Evolutionary conservation across 2,329 filamentous ascomycete genomes (phyloP).

Genomic region (Cytospora paraplurivora): DNA sequence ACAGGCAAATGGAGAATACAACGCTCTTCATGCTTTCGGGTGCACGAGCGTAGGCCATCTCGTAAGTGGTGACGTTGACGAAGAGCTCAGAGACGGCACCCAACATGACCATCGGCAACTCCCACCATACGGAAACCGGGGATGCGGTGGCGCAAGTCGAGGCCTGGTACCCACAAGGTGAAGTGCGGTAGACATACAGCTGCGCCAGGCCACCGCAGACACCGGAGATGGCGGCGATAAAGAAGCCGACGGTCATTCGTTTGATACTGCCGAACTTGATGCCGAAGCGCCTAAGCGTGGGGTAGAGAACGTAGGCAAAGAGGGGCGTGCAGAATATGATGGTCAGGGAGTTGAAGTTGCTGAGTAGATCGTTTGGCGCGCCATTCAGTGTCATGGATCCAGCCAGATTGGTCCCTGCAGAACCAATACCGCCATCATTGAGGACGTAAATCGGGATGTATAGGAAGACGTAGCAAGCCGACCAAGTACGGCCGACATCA

Average conservation of each 20-base stretch:
- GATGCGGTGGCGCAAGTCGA: conserved; percentile 41
- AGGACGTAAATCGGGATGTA: conserved; percentile 45
- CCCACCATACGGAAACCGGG: conserved; percentile 55
- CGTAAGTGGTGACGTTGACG: conserved; percentile 63
- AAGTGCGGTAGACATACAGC: conserved; percentile 58
- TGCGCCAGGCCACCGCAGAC: conserved; percentile 58
- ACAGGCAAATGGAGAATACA: conserved; percentile 57
- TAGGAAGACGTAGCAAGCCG: conserved; percentile 44
- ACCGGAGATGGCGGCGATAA: conserved; percentile 37
- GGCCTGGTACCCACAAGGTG: conserved; percentile 53
- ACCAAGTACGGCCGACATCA: conserved; percentile 58
- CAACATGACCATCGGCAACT: conserved; percentile 53
- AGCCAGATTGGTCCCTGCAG: conserved; percentile 40
- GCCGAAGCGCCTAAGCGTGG: conserved; percentile 50
- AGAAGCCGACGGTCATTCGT: conserved; percentile 60
- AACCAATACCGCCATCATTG: conserved; percentile 46
- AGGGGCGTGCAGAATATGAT: conserved; percentile 61
- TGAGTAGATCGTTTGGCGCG: conserved; percentile 62
- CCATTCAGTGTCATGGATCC: conserved; percentile 50
- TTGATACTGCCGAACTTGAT: conserved; percentile 61
- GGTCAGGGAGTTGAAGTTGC: conserved; percentile 60
- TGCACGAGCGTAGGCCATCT: conserved; percentile 70
- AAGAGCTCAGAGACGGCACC: conserved; percentile 59
- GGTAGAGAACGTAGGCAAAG: conserved; percentile 58
- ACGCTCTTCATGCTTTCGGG: conserved; percentile 65